phyloP scores from a whole-genome alignment of 495 filamentous ascomycete genomes.

The Penicillium egyptiacum region DNA sequence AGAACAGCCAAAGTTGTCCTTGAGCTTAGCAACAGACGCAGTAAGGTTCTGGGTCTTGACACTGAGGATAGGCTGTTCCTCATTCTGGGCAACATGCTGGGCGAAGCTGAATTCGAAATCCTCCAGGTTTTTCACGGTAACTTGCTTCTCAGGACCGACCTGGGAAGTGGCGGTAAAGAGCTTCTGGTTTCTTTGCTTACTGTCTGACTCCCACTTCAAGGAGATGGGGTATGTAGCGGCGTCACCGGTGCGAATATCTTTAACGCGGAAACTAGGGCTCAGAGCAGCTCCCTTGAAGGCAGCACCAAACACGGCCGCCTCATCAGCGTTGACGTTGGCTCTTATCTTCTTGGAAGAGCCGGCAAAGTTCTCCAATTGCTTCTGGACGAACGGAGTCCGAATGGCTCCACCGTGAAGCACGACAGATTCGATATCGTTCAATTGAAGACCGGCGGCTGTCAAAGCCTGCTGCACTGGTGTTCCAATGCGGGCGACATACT shows the following conservation, averaged over 20 bases:
- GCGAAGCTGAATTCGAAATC: conserved; percentile 83
- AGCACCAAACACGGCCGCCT: conserved; percentile 94
- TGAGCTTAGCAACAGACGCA: conserved; percentile 69
- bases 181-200: conserved; percentile 66
- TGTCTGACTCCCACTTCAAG: conserved; percentile 62
- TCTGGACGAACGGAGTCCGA: conserved; percentile 93
- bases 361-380: conserved; percentile 73
- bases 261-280: conserved; percentile 92
- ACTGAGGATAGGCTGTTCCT: conserved; percentile 48
- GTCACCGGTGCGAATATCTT: conserved; percentile 85
- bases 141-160: conserved; percentile 77
- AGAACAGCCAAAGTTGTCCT: conserved; percentile 72
- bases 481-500: conserved; percentile 65
- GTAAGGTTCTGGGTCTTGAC: conserved; percentile 83
- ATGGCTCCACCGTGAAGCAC: conserved; percentile 91
- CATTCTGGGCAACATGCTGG: conserved; percentile 59
- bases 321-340: conserved; percentile 94
- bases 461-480: conserved; percentile 73
- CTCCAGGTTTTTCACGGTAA: conserved; percentile 80
- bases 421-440: conserved; percentile 81
- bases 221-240: conserved; percentile 68
- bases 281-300: conserved; percentile 90
- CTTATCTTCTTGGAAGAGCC: conserved; percentile 76
- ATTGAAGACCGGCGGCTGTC: conserved; percentile 64
- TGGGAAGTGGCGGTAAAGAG: conserved; percentile 79